Conservation (phyloP, 2,329 filamentous ascomycete species). For the Neopestalotiopsis sp. region DNA sequence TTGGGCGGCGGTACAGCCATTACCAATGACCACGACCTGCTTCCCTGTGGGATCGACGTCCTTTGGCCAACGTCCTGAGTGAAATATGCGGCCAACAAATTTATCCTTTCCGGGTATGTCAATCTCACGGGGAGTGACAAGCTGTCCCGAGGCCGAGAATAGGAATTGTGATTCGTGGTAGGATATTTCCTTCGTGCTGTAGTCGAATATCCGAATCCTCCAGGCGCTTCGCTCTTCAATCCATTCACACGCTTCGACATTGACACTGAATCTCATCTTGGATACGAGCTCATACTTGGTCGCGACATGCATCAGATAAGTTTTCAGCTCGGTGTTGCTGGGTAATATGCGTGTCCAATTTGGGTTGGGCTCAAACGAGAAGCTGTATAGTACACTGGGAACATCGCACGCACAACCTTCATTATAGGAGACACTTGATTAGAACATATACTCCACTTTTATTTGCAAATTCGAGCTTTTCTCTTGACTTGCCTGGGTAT, state of each 20-base stretch:
- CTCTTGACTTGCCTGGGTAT: constrained; percentile 55
- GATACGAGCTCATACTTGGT: constrained; percentile 45
- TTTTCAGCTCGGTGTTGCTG: constrained; percentile 57
- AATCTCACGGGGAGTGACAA: constrained; percentile 38
- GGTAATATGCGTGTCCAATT: constrained; percentile 65
- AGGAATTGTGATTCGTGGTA: constrained; percentile 46
- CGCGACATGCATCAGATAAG: constrained; percentile 61
- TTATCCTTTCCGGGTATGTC: constrained; percentile 34
- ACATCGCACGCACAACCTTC: constrained; percentile 57
- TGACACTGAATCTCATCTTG: constrained; percentile 44
- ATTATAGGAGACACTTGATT: constrained; percentile 6
- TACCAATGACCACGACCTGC: constrained; percentile 40
- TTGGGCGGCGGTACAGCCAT: constrained; percentile 41
- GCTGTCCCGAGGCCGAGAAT: constrained; percentile 40
- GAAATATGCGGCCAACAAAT: constrained; percentile 37
- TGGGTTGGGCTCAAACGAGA: constrained; percentile 63
- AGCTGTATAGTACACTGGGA: constrained; percentile 60
- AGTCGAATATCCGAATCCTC: constrained; percentile 36
- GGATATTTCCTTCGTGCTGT: constrained; percentile 27
- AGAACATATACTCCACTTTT: no score
- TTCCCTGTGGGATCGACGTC: constrained; percentile 31
- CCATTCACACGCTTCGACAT: constrained; percentile 46
- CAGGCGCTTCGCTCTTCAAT: constrained; percentile 38
- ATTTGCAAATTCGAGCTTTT: neutral
- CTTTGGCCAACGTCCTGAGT: constrained; percentile 37